Conservation (phyloP, 768 basidiomycete genomes). For the Suillus subalutaceus region DNA sequence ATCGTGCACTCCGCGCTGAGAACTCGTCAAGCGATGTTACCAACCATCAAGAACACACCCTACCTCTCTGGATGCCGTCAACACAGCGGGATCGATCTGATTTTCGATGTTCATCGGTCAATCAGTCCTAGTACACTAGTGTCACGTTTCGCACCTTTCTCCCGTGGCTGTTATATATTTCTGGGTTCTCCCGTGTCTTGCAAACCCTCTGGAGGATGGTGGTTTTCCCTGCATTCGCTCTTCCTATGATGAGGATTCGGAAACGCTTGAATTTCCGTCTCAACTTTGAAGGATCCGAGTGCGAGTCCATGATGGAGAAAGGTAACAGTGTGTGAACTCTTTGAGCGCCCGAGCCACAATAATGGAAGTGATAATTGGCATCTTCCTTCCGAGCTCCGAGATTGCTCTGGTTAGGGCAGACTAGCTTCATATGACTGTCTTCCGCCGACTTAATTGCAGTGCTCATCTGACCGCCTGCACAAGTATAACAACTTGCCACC, state of each 20-base stretch:
- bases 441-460: no score
- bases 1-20: not conserved
- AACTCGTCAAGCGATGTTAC: not conserved
- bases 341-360: no score
- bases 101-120: not conserved
- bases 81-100: slow-evolving; percentile 12
- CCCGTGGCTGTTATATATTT: slow-evolving; percentile 25
- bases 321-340: slow-evolving; percentile 1
- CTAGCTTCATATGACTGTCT: no score
- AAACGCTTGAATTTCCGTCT: slow-evolving; percentile 25
- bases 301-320: not conserved
- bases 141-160: slow-evolving; percentile 17
- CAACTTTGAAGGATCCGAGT: not conserved
- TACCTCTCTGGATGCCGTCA: slow-evolving; percentile 9
- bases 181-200: slow-evolving; percentile 17
- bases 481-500: no score
- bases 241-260: slow-evolving; percentile 35
- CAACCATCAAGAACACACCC: not conserved
- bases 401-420: no score
- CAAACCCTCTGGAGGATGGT: no score
- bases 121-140: not conserved
- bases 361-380: not conserved
- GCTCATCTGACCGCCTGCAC: no score
- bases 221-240: no score
- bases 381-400: no score